Percentiles rank a stretch among this genome's conserved stretches.
These are phyloP conservation scores for Komagataella phaffii DNA, from an alignment of 805 yeast species.

Conservation along the genomic window DNA sequence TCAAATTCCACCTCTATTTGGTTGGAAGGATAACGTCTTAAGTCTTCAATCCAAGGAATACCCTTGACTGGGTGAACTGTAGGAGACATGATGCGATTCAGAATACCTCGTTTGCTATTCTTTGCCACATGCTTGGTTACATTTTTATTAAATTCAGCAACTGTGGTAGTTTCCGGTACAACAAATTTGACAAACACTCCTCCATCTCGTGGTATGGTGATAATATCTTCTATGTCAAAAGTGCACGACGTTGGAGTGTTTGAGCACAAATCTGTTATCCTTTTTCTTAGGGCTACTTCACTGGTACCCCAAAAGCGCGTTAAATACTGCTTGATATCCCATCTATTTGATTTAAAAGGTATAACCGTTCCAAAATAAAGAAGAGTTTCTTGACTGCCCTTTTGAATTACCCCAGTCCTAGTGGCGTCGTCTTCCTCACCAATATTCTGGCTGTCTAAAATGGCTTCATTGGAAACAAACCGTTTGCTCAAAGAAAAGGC, in stretches of 20 bases:
- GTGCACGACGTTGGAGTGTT: slow-evolving; percentile 1
- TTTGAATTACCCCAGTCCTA: slow-evolving; percentile 43
- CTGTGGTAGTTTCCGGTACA: slow-evolving; percentile 37
- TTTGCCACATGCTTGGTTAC: slow-evolving; percentile 25
- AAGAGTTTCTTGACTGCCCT: slow-evolving; percentile 33
- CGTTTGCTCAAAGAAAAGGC: not conserved
- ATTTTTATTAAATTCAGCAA: slow-evolving; percentile 37
- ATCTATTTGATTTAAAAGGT: slow-evolving; percentile 24
- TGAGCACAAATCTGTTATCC: slow-evolving; percentile 13
- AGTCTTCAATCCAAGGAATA: slow-evolving; percentile 91
- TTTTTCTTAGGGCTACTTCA: slow-evolving; percentile 18
- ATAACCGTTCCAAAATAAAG: slow-evolving; percentile 44
- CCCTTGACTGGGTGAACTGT: slow-evolving; percentile 72
- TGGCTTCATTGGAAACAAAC: slow-evolving; percentile 14
- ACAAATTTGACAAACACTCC: slow-evolving; percentile 81
- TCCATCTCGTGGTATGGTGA: slow-evolving; percentile 73
- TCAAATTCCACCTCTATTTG: slow-evolving; percentile 56
- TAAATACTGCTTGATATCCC: slow-evolving; percentile 33
- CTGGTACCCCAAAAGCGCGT: slow-evolving; percentile 23
- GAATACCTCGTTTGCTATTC: slow-evolving; percentile 14
- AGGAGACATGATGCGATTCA: slow-evolving; percentile 33
- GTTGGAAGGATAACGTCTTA: slow-evolving; percentile 61
- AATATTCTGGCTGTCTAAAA: slow-evolving; percentile 24
- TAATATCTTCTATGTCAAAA: slow-evolving; percentile 40
- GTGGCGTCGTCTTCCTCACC: slow-evolving; percentile 44